These are phyloP conservation scores for Sarocladiaceae sp. DNA, from an alignment of 2,329 filamentous ascomycete species.

Conservation along the genomic window DNA sequence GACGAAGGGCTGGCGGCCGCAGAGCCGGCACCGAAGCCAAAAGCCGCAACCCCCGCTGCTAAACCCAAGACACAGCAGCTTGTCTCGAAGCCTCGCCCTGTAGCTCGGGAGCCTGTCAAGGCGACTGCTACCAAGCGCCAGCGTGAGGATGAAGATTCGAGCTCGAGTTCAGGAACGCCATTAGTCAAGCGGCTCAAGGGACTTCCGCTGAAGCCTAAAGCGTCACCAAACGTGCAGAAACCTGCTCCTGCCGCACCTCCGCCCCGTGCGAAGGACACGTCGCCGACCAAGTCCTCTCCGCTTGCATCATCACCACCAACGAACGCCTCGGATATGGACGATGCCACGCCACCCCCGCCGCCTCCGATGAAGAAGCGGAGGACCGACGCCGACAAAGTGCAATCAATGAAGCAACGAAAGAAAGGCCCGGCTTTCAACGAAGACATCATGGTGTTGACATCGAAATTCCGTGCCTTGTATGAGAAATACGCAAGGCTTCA, in stretches of 20 bases:
- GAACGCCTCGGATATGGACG: slow-evolving; percentile 57
- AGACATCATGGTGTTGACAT: slow-evolving; percentile 47
- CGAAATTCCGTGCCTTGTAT: slow-evolving; percentile 50
- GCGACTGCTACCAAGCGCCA: slow-evolving; percentile 40
- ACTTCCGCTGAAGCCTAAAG: slow-evolving; percentile 2
- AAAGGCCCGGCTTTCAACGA: slow-evolving; percentile 17
- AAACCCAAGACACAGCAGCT: slow-evolving; percentile 23
- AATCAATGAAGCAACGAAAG: slow-evolving; percentile 23
- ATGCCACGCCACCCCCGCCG: slow-evolving; percentile 22
- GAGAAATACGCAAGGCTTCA: slow-evolving; percentile 52
- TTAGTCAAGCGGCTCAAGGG: slow-evolving; percentile 51
- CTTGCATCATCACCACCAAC: slow-evolving; percentile 60
- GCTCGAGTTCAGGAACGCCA: slow-evolving; percentile 53
- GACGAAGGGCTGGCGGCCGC: slow-evolving; percentile 38
- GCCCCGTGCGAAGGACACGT: slow-evolving; percentile 46
- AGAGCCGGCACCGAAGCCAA: slow-evolving; percentile 19
- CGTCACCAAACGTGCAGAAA: slow-evolving; percentile 1
- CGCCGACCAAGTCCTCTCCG: slow-evolving; percentile 57
- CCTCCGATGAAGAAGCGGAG: slow-evolving; percentile 37
- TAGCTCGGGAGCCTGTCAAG: slow-evolving; percentile 26
- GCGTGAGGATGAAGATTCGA: slow-evolving; percentile 47
- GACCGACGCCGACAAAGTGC: slow-evolving; percentile 20
- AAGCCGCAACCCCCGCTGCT: slow-evolving; percentile 20
- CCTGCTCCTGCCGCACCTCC: not conserved
- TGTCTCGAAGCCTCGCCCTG: slow-evolving; percentile 26